phyloP scores from a whole-genome alignment of 208 protist species.

The Leishmania guyanensis region DNA sequence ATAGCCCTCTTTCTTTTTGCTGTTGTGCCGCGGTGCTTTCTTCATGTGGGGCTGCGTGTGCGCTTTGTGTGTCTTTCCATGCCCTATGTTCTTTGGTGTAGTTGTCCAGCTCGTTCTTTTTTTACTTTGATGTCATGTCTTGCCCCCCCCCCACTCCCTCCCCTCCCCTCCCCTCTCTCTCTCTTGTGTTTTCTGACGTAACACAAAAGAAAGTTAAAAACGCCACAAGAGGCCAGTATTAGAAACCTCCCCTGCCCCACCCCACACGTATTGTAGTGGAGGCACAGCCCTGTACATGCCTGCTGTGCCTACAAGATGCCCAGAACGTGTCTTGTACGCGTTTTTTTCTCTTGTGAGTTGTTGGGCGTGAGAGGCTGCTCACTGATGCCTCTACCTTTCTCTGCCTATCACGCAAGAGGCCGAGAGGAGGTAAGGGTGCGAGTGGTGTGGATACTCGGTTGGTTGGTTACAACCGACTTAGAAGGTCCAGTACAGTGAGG shows the following conservation, averaged over 20 bases:
- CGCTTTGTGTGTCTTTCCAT: neutral
- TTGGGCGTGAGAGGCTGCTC: constrained; percentile 1
- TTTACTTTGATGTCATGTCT: neutral
- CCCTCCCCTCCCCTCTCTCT: neutral
- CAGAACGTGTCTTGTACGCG: neutral
- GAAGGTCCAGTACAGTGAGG: neutral
- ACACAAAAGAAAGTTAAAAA: neutral
- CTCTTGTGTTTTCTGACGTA: neutral
- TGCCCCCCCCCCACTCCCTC: neutral
- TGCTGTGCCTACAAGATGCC: neutral
- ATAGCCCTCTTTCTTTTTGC: neutral
- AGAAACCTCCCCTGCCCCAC: neutral
- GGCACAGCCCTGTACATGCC: neutral
- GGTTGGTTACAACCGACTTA: neutral
- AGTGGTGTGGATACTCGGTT: neutral
- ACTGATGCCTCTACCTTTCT: neutral
- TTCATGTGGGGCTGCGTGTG: neutral
- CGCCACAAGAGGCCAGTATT: neutral
- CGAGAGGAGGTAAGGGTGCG: neutral
- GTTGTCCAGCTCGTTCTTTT: neutral
- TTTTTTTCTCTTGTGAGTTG: neutral
- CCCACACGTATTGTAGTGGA: neutral
- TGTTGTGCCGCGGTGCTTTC: neutral
- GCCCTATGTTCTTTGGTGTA: neutral
- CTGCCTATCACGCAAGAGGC: neutral